A percentile compares a stretch with the other conserved stretches of the same genome.
Conservation (phyloP, 2,329 filamentous ascomycete species). For the Elsinoe batatas region DNA sequence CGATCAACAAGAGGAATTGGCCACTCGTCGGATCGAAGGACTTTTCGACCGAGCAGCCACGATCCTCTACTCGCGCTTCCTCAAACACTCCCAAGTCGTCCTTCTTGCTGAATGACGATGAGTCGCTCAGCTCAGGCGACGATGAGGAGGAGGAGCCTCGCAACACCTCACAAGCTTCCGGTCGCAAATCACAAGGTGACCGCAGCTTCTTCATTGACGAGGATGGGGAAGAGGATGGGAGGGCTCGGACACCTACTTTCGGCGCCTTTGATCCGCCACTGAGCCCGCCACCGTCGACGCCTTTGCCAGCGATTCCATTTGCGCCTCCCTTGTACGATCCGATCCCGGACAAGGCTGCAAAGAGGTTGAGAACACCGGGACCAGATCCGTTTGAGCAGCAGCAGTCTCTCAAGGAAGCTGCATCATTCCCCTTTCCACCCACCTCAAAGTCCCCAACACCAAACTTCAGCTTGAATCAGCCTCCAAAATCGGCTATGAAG, state of each 20-base stretch:
- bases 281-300: constrained; percentile 11
- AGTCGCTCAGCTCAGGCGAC: constrained; percentile 46
- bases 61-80: neutral
- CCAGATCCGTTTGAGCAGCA: neutral
- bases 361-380: neutral
- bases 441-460: neutral
- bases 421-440: neutral
- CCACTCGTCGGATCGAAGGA: neutral
- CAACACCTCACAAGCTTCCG: neutral
- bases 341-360: constrained; percentile 6
- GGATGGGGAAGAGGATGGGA: constrained; percentile 27
- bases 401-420: neutral
- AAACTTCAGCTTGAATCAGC: constrained; percentile 1
- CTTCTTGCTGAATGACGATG: constrained; percentile 44
- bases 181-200: constrained; percentile 23
- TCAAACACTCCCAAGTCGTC: constrained; percentile 28
- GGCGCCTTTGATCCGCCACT: constrained; percentile 9
- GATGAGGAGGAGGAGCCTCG: constrained; percentile 20
- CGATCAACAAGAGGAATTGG: constrained; percentile 11
- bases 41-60: neutral
- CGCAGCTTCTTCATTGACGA: constrained; percentile 43
- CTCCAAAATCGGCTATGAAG: constrained; percentile 2
- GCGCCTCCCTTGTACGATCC: constrained; percentile 9
- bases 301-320: constrained; percentile 7
- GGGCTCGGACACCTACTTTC: constrained; percentile 19